phyloP scores from a whole-genome alignment of 2,329 filamentous ascomycete species.

The Ceratocystis cubensis region DNA sequence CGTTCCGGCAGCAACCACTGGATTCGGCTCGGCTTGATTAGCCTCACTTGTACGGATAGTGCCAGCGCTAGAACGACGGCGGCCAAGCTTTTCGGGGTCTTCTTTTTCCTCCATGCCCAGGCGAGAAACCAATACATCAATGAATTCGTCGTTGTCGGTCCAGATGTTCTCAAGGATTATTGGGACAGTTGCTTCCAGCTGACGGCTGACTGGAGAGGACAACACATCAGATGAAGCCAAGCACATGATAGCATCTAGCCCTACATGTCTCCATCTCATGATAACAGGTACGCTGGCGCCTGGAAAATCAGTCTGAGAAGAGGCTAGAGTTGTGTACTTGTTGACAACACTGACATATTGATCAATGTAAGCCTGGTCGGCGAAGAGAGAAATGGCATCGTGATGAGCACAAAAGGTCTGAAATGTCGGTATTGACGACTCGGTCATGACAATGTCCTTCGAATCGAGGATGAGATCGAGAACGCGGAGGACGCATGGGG shows the following conservation, averaged over 20 bases:
- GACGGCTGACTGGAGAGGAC: constrained; percentile 59
- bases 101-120: constrained; percentile 55
- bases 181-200: constrained; percentile 67
- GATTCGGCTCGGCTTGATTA: constrained; percentile 45
- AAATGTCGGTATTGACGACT: constrained; percentile 77
- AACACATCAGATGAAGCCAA: constrained; percentile 70
- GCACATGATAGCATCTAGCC: constrained; percentile 66
- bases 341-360: constrained; percentile 74
- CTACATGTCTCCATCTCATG: constrained; percentile 64
- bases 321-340: constrained; percentile 68
- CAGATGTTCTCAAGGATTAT: constrained; percentile 80
- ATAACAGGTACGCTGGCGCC: constrained; percentile 53
- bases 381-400: constrained; percentile 71
- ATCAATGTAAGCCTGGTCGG: constrained; percentile 68
- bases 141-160: constrained; percentile 56
- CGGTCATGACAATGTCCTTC: constrained; percentile 81
- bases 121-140: constrained; percentile 55
- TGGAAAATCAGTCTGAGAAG: constrained; percentile 37
- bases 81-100: constrained; percentile 50
- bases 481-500: constrained; percentile 70
- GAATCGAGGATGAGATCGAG: constrained; percentile 72
- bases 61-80: constrained; percentile 63
- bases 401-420: constrained; percentile 80
- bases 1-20: constrained; percentile 62
- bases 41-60: constrained; percentile 63